These are phyloP conservation scores for Rhynchosporium agropyri DNA, from an alignment of 2,329 filamentous ascomycete species.

Conservation along the genomic window DNA sequence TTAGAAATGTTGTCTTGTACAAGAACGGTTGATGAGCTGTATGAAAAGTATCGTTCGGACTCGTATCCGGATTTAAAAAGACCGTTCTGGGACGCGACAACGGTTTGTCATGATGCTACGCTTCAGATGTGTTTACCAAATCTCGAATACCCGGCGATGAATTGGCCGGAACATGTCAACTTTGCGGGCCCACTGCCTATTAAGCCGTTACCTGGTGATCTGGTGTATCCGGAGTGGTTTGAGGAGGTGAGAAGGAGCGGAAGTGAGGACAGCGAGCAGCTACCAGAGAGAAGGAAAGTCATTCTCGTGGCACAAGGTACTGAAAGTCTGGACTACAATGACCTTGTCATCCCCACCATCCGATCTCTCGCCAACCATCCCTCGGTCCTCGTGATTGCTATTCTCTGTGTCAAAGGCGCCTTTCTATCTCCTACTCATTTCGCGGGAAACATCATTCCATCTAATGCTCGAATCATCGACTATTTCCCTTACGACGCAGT, in stretches of 20 bases:
- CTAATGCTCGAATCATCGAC: constrained; percentile 41
- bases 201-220: too few relatives aligned
- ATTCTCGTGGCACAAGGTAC: not conserved
- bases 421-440: not conserved
- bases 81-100: not conserved
- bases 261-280: too few relatives aligned
- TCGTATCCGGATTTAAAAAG: too few relatives aligned
- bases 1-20: too few relatives aligned
- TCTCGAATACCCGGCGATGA: constrained; percentile 38
- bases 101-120: constrained; percentile 33
- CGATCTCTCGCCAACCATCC: not conserved
- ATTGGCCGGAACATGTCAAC: not conserved
- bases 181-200: not conserved
- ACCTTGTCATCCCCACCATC: not conserved
- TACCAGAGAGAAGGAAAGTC: not conserved
- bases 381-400: not conserved
- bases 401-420: not conserved
- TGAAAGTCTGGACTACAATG: not conserved
- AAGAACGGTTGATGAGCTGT: too few relatives aligned
- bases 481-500: constrained; percentile 44
- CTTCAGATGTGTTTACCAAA: constrained; percentile 43
- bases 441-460: not conserved
- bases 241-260: not conserved
- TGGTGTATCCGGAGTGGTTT: not conserved
- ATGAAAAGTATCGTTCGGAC: too few relatives aligned